Evolutionary conservation across 306 rosid species (phyloP), one percentile per base, ranked within the genome.

Genomic region (Sindora glabra): DNA sequence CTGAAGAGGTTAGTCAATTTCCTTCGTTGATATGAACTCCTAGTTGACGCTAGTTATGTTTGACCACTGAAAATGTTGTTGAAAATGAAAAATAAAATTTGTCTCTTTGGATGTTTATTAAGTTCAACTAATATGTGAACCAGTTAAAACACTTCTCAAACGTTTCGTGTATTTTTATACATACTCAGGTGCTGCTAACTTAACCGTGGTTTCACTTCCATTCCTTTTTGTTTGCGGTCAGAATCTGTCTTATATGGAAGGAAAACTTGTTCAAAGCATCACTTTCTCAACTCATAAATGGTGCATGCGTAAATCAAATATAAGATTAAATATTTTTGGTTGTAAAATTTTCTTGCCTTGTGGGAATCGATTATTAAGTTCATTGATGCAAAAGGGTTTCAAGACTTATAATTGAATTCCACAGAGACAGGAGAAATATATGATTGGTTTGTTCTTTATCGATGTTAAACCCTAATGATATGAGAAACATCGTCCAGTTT

Each of bases 1-100:
- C 98, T 10, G 95, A 92, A 26, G 98, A 92, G 95, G 98, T 92
- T 67, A 23, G 81, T 45, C 21, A 34, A 26, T 70, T 48, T 70
- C 70, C 42, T 29, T 37, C 39, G 8, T 17, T 18, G 22, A 0
- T 45, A 13, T 14, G 30, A 33, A 32, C 16, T 57, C n/a, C 21
- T 27, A 17, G 9, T 59, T 44, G 27, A 17, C 18, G 21, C 17
- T 24, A 16, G 4, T 16, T 34, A 29, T 13, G 3, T 36, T 63
- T 50, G 6, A 9, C 18, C 3, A 37, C 4, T 10, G 18, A 10
- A 12, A 3, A 17, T 1, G 14, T 18, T 13, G 13, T 33, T 5
- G 9, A 48, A 4, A 32, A 23, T 10, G 2, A 22, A 11, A 11
- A 48, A 22, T 9, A 48, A 11, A 37, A n/a, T n/a, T 42, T 54